A percentile compares a stretch with the other conserved stretches of the same genome.
These are phyloP conservation scores for Talaromyces rugulosus DNA, from an alignment of 2,329 filamentous ascomycete species.

Conservation along the genomic window DNA sequence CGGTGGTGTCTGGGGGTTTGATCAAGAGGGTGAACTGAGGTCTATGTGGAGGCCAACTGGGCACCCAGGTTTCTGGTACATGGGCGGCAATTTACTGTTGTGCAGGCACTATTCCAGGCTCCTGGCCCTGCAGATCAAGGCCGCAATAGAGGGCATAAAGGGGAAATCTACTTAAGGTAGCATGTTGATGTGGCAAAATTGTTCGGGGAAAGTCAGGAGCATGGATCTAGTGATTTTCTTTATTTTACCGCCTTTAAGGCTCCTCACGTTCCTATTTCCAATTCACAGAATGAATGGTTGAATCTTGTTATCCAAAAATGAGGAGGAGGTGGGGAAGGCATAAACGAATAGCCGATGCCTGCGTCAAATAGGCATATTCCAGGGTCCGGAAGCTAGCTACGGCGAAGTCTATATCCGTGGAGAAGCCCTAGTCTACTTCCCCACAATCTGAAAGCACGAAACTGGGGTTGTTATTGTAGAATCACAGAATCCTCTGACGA, in stretches of 20 bases:
- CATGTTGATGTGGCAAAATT: not conserved
- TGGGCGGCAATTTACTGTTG: constrained; percentile 61
- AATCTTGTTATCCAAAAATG: not conserved
- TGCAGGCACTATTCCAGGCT: constrained; percentile 58
- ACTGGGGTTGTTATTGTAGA: not conserved
- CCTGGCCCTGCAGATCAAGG: constrained; percentile 50
- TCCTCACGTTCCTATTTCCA: not conserved
- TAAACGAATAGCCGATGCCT: not conserved
- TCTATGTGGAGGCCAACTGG: constrained; percentile 59
- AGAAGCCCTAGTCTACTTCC: not conserved
- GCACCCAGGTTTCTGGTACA: constrained; percentile 64
- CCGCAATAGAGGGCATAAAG: constrained; percentile 28
- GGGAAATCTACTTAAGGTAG: not conserved
- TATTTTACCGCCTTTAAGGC: not conserved
- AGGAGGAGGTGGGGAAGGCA: not conserved
- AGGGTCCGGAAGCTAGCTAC: not conserved
- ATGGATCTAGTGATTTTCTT: not conserved
- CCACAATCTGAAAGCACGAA: not conserved
- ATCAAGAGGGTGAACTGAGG: constrained; percentile 52
- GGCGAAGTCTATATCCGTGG: not conserved
- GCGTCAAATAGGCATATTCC: not conserved
- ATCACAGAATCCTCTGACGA: not conserved
- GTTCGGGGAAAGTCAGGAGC: not conserved
- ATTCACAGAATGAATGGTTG: not conserved
- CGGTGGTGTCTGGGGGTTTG: constrained; percentile 59